phyloP scores from a whole-genome alignment of 768 basidiomycete species.

The Postia placenta region DNA sequence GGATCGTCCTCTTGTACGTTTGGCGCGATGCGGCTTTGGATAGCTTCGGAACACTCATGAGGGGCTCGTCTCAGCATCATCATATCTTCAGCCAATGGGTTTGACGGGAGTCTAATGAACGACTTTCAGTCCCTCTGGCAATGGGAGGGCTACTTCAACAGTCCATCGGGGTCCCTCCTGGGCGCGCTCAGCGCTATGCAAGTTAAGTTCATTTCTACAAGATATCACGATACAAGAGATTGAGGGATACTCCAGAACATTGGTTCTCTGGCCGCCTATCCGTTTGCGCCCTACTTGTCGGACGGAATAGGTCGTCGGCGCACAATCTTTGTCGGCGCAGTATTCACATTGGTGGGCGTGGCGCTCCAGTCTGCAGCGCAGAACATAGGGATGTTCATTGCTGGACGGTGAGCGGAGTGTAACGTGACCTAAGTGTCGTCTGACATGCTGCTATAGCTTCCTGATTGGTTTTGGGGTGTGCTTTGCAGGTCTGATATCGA shows the following conservation, averaged over 20 bases:
- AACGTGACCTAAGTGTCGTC: background rate
- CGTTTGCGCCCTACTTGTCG: conserved; percentile 33
- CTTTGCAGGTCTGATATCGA: conserved; percentile 23
- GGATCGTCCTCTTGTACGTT: conserved; percentile 24
- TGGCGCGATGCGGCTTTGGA: background rate
- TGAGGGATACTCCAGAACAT: conserved; percentile 26
- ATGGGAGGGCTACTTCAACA: conserved; percentile 29
- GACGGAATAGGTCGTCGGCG: conserved; percentile 34
- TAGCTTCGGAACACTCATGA: background rate
- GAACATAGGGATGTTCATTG: conserved; percentile 40
- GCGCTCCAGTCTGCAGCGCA: conserved; percentile 33
- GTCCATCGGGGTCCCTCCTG: conserved; percentile 23
- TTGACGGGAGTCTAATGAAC: conserved; percentile 38
- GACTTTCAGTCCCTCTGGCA: conserved; percentile 30
- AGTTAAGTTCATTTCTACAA: conserved; percentile 12
- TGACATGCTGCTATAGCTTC: conserved; percentile 23
- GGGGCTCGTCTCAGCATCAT: conserved; percentile 21
- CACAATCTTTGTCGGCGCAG: conserved; percentile 32
- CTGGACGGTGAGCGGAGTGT: conserved; percentile 27
- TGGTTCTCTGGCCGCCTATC: conserved; percentile 33
- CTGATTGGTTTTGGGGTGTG: conserved; percentile 38
- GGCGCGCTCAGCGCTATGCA: conserved; percentile 32
- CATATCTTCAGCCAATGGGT: conserved; percentile 32
- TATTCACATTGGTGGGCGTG: conserved; percentile 33
- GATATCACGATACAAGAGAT: background rate